Percentiles rank a stretch among this genome's conserved stretches.
Conservation (phyloP, 306 rosid genomes). For the Lathyrus tuberosus region DNA sequence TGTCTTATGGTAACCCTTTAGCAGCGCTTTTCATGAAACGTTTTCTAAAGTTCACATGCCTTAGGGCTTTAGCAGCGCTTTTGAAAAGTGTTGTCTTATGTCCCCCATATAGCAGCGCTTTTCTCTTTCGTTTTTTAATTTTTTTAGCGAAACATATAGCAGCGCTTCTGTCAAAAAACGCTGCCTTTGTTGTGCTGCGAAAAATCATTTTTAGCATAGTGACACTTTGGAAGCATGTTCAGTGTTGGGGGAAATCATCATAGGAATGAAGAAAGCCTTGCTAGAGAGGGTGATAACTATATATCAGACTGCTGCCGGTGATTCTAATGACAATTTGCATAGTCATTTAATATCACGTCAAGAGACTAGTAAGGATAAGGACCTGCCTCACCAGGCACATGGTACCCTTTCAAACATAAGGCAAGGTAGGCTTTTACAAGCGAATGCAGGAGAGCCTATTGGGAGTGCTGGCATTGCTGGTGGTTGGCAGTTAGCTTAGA, state of each 20-base stretch:
- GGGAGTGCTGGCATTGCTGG: slow-evolving; percentile 91
- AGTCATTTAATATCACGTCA: slow-evolving; percentile 90
- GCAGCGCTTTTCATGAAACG: too few relatives aligned
- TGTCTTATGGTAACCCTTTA: too few relatives aligned
- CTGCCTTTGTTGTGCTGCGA: too few relatives aligned
- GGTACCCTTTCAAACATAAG: slow-evolving; percentile 70
- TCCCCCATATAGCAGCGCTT: too few relatives aligned
- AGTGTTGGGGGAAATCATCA: slow-evolving; percentile 87
- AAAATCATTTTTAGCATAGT: too few relatives aligned
- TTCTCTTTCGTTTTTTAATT: too few relatives aligned
- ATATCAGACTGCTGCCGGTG: slow-evolving; percentile 64
- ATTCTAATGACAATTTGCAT: slow-evolving; percentile 78
- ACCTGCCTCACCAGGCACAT: slow-evolving; percentile 59
- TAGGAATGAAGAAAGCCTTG: slow-evolving; percentile 80
- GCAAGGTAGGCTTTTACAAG: slow-evolving; percentile 63
- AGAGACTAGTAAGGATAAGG: slow-evolving; percentile 80
- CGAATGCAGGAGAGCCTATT: slow-evolving; percentile 60
- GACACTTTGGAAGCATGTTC: slow-evolving; percentile 96
- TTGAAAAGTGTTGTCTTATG: too few relatives aligned
- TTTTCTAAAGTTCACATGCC: too few relatives aligned
- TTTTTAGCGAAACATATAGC: too few relatives aligned
- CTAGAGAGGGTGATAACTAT: slow-evolving; percentile 79
- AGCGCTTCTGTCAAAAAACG: too few relatives aligned
- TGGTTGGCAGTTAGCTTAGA: slow-evolving; percentile 98
- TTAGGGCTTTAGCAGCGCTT: too few relatives aligned